phyloP scores from a whole-genome alignment of 768 basidiomycete genomes.

The Rhodosporidiobolus sp. region DNA sequence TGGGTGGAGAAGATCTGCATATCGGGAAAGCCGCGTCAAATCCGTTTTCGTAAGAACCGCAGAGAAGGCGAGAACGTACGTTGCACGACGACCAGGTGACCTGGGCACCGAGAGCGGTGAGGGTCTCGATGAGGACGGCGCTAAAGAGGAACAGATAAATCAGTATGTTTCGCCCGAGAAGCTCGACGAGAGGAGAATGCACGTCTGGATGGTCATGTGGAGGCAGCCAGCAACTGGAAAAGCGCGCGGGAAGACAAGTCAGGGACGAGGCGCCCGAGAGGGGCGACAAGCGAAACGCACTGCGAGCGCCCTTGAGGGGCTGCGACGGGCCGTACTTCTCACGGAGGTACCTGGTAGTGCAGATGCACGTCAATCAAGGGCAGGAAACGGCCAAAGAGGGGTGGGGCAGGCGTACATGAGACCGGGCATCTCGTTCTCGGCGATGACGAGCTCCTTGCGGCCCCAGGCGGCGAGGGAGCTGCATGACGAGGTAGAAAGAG shows the following conservation, averaged over 20 bases:
- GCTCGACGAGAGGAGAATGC: background rate
- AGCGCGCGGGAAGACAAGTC: background rate
- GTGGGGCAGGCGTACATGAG: constrained; percentile 32
- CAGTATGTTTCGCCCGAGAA: fast-evolving
- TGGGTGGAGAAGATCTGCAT: constrained; percentile 97
- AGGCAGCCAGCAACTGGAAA: constrained; percentile 73
- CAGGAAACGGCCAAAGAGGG: background rate
- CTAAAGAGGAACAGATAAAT: background rate
- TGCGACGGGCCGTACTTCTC: constrained; percentile 68
- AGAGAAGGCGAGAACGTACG: constrained; percentile 8
- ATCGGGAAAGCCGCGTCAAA: background rate
- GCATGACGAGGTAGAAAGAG: constrained; percentile 46
- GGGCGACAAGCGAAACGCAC: background rate
- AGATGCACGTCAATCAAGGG: background rate
- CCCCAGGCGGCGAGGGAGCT: constrained; percentile 98
- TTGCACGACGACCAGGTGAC: constrained; percentile 78
- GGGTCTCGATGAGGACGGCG: constrained; percentile 80
- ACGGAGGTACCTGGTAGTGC: constrained; percentile 32
- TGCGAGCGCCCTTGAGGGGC: constrained; percentile 90
- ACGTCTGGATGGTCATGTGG: constrained; percentile 78
- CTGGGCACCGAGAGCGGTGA: constrained; percentile 90
- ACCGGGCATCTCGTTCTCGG: constrained; percentile 63
- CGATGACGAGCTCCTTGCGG: constrained; percentile 99
- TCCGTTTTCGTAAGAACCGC: constrained; percentile 11
- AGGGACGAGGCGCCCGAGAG: background rate